Base-by-base conservation (phyloP, 2,329 filamentous ascomycete species). In the Fusarium coicis region DNA sequence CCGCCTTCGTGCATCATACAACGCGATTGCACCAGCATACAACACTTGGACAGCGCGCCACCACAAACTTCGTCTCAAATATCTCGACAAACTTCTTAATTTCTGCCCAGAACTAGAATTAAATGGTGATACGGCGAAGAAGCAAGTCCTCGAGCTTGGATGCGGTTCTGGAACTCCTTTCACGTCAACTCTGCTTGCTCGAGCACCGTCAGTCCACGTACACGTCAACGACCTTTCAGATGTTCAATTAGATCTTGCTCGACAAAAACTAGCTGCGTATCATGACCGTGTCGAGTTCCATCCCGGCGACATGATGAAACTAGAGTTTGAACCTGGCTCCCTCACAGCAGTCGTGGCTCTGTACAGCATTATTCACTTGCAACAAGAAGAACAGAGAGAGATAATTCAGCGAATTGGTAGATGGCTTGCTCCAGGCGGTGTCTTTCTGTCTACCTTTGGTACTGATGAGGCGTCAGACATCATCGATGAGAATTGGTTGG, bases 21-120 rank as follows among this genome's bases (percentile, higher is more conserved):
- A 69, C 39, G 52, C 32, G 5, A 64, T 70, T 15, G 60, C 66
- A 5, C 39, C 43, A 11, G 60, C 49, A 12, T 74, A 74, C 43
- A 74, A 74, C 15, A 3, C 26, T n/a, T 74, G 71, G 68, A 74
- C 71, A 1, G 49, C 44, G 15, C 58, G 53, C 2, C 66, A 69
- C 28, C 23, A 70, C 15, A 5, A 46, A 6, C 47, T 70, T 16
- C 60, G 67, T 7, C 19, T 23, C 4, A 16, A 9, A 0, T 70
- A 70, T 21, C 71, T 72, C 12, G 26, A 61, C 1, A 23, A 62
- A 23, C 42, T 73, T 30, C 26, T 49, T 7, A 1, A 7, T 8
- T 12, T 32, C n/a, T 62, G 63, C 4, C 68, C 57, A 21, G 19
- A 59, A 8, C 47, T 74, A 15, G 9, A 12, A 5, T 46, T 61